Base-by-base conservation (phyloP, 805 yeast species). In the Teunomyces funiuensis region DNA sequence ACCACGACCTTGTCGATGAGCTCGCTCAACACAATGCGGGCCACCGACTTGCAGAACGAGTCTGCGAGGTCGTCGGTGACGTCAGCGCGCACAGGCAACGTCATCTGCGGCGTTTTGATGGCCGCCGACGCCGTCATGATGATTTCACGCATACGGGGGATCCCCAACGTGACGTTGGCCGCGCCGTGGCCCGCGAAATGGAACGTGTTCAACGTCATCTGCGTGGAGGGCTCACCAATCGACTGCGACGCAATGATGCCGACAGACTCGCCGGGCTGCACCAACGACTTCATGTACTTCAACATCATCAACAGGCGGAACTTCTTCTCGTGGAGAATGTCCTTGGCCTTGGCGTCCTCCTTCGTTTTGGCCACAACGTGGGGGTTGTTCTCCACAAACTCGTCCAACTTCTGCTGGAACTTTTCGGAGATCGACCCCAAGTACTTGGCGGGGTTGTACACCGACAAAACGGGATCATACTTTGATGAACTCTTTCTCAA, bases 121-220 rank as follows among this genome's bases (percentile, higher is more conserved):
- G 85, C 70, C 16, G 96, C 82, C 45, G 97, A 88, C 15, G 99
- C 99, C 9, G 99, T 95, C 99, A 93, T 93, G 63, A 93, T 89
- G 66, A 93, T 93, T 78, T 93, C 99, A 80, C 99, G 85, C 88
- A 93, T 83, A 80, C 99, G 96, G 30, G 99, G 99, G 61, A 93
- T 93, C 85, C 99, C 99, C 57, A 93, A 77, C 0, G 99, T 93
- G 50, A 93, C 99, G 69, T 93, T 93, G 34, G 99, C 99, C 44
- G 99, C 99, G 81, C 99, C 99, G 72, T 95, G 99, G 65, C 99
- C 99, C 55, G 99, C 99, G 60, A 93, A 93, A 74, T 93, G 96
- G 88, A 88, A 88, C 36, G 96, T 88, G 65, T 88, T 88, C 58
- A 88, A 79, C 13, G 99, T 93, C 99, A 93, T 93, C 73, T 93